phyloP scores from a whole-genome alignment of 2,329 filamentous ascomycete species.

The Apiospora marii region DNA sequence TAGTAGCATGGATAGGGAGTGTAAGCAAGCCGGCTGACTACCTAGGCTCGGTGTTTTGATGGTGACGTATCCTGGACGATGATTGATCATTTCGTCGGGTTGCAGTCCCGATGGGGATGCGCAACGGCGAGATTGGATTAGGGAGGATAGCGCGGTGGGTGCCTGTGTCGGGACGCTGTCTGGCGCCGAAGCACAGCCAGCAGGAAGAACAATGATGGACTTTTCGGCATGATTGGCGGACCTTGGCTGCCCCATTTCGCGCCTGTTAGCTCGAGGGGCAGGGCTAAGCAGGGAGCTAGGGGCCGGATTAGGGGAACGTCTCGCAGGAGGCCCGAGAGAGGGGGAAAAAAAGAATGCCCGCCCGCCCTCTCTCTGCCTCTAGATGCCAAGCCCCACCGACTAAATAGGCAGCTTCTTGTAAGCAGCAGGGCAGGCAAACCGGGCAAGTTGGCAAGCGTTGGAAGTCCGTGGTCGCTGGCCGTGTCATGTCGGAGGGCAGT shows the following conservation, averaged over 20 bases:
- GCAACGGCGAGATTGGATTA: constrained; percentile 5
- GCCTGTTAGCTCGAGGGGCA: neutral
- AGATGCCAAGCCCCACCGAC: neutral
- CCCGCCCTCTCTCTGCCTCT: neutral
- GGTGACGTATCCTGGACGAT: constrained; percentile 5
- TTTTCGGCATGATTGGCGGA: neutral
- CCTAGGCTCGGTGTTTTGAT: neutral
- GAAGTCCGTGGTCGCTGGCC: neutral
- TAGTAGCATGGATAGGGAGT: neutral
- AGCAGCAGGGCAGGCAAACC: neutral
- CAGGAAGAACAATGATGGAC: neutral
- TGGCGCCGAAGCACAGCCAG: neutral
- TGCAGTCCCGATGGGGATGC: constrained; percentile 1
- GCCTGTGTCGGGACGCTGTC: neutral
- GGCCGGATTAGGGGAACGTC: neutral
- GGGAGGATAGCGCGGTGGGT: neutral
- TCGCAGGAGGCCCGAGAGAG: neutral
- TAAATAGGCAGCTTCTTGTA: neutral
- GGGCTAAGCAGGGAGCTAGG: neutral
- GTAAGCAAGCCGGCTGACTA: neutral
- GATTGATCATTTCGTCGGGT: constrained; percentile 9
- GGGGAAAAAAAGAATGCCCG: constrained; percentile 4
- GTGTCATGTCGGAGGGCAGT: neutral
- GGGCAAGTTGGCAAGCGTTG: neutral
- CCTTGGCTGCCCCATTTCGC: constrained; percentile 5